A percentile compares a stretch with the other conserved stretches of the same genome.
phyloP scores from a whole-genome alignment of 495 filamentous ascomycete species.

The Annulohypoxylon maeteangense region DNA sequence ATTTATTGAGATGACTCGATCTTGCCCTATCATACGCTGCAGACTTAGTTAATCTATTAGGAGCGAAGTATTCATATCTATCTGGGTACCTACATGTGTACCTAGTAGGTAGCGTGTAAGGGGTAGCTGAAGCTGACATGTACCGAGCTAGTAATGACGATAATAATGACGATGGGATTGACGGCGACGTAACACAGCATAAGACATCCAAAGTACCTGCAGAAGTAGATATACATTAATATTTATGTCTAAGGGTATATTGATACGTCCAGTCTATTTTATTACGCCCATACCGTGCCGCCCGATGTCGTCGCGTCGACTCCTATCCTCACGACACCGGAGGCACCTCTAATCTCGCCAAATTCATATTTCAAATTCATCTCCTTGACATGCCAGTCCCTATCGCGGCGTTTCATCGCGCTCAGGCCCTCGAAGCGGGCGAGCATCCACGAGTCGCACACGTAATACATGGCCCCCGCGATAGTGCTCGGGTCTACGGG shows the following conservation, averaged over 20 bases:
- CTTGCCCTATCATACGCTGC: neutral
- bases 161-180: too few species aligned
- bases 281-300: conserved; percentile 16
- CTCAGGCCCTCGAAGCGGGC: conserved; percentile 45
- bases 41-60: neutral
- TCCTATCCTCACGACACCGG: conserved; percentile 30
- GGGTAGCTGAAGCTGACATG: neutral
- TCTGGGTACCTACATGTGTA: too few species aligned
- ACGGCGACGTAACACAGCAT: neutral
- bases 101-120: neutral
- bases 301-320: conserved; percentile 34
- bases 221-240: neutral
- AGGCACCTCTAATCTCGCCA: conserved; percentile 29
- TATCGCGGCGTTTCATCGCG: conserved; percentile 33
- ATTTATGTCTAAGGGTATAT: conserved; percentile 8
- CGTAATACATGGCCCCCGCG: conserved; percentile 49
- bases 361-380: conserved; percentile 43
- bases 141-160: neutral
- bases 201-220: neutral
- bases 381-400: conserved; percentile 37
- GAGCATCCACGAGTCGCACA: conserved; percentile 47
- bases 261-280: too few species aligned
- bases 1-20: neutral
- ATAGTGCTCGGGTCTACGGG: conserved; percentile 48
- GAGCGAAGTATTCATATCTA: neutral